Evolutionary conservation across 345 rosid species (phyloP), one percentile per base, ranked within the genome.

Genomic region (Gynandropsis gynandra): DNA sequence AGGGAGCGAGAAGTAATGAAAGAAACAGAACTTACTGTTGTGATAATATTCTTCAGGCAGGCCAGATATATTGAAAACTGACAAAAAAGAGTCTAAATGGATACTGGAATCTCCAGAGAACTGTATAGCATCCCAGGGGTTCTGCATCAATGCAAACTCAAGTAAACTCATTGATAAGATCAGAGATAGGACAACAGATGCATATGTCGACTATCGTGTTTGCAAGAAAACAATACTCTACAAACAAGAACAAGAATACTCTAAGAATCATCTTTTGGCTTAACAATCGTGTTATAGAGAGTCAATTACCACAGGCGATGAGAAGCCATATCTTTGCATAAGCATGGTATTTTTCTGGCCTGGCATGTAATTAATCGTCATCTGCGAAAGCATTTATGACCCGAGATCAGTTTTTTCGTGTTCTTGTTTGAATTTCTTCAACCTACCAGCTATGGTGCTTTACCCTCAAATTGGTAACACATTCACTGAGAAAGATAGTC

Each of bases 321-420:
- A 90, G 65, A 90, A 87, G 52, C 96, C 98, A 10, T 90, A 90
- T 80, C 87, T 74, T 77, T 82, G 95, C 89, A 87, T 77, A 56
- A 80, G 68, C 73, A 73, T 50, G 63, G 71, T 52, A 47, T 84
- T 90, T 65, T 67, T 72, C 70, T 68, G 78, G 35, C 85, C 81
- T 34, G 48, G 67, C 82, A 84, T 65, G 72, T 87, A 90, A 63
- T 90, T 74, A 50, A 90, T 59, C 34, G 96, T 90, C 92, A 90
- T 75, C 96, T 87, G 81, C 43, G 3, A 48, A 68, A 56, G 35
- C 6, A 24, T 42, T 16, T 5, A 47, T 16, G 10, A 13, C 16
- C 7, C 24, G 32, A 36, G 16, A 18, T 1, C 3, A 47, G 47
- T 10, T 8, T 21, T 15, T 15, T 33, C 14, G 5, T 24, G 29